Percentiles rank a stretch among this genome's conserved stretches.
Conservation (phyloP, 2,329 filamentous ascomycete genomes). For the Verruconis gallopava region DNA sequence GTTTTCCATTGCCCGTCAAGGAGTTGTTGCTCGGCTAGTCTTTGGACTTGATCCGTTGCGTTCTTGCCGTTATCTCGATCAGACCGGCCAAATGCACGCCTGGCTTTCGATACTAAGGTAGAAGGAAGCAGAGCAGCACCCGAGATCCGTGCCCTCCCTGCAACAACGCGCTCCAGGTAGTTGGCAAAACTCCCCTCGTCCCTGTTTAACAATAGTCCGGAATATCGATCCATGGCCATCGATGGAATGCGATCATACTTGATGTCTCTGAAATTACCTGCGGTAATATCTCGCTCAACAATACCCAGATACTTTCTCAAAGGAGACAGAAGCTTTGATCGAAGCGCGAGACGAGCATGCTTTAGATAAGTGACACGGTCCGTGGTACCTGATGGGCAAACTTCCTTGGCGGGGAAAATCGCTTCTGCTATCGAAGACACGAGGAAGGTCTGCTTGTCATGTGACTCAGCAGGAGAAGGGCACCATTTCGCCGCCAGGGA, state of each 20-base stretch:
- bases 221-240: slow-evolving; percentile 43
- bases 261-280: slow-evolving; percentile 36
- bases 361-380: slow-evolving; percentile 41
- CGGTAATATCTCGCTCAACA: slow-evolving; percentile 40
- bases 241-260: slow-evolving; percentile 45
- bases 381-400: slow-evolving; percentile 19
- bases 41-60: slow-evolving; percentile 9
- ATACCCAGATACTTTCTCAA: slow-evolving; percentile 41
- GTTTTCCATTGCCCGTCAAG: slow-evolving; percentile 43
- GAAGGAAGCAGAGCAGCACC: slow-evolving; percentile 44
- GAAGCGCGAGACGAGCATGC: slow-evolving; percentile 40
- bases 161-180: slow-evolving; percentile 38
- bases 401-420: slow-evolving; percentile 30
- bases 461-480: slow-evolving; percentile 40
- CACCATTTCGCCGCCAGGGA: slow-evolving; percentile 50
- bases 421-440: slow-evolving; percentile 45
- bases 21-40: slow-evolving; percentile 25
- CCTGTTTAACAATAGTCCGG: slow-evolving; percentile 35
- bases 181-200: slow-evolving; percentile 37
- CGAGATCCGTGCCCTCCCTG: slow-evolving; percentile 38
- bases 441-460: slow-evolving; percentile 46
- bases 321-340: slow-evolving; percentile 34
- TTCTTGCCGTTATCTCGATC: neutral
- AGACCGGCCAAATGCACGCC: slow-evolving; percentile 9
- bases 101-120: slow-evolving; percentile 28